phyloP scores from a whole-genome alignment of 495 filamentous ascomycete species.

The Xylaria acuta region DNA sequence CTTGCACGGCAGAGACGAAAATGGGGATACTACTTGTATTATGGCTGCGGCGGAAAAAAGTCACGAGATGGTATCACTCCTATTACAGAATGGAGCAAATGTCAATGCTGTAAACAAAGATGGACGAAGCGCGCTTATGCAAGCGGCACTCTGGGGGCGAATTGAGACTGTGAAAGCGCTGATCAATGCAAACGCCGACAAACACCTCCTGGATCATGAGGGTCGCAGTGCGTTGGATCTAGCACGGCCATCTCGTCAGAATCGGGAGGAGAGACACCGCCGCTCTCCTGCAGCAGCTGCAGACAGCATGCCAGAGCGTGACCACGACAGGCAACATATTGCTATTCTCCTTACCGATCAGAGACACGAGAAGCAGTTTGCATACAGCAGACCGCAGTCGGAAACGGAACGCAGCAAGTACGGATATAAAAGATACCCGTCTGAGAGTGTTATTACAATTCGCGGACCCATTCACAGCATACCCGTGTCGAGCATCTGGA shows the following conservation, averaged over 20 bases:
- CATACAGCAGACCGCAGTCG: too few species aligned
- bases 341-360: background rate
- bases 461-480: background rate
- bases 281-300: background rate
- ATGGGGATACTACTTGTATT: slow-evolving; percentile 3
- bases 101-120: background rate
- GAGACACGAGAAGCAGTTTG: background rate
- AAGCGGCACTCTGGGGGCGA: slow-evolving; percentile 25
- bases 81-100: slow-evolving; percentile 10
- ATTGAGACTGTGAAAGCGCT: slow-evolving; percentile 13
- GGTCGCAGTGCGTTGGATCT: background rate
- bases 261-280: background rate
- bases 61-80: slow-evolving; percentile 11
- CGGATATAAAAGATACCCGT: background rate
- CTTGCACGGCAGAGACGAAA: background rate
- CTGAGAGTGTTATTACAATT: background rate
- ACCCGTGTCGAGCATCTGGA: background rate
- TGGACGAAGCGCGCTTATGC: slow-evolving; percentile 20
- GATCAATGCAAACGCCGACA: slow-evolving; percentile 24
- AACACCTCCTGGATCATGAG: slow-evolving; percentile 9
- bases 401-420: too few species aligned
- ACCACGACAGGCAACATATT: background rate
- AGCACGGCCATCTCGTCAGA: background rate
- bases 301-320: background rate
- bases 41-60: slow-evolving; percentile 1